Evolutionary conservation across 1,284 basidiomycete genomes (phyloP), one percentile per base, ranked within the genome.

Genomic region (Austroboletus niveus): DNA sequence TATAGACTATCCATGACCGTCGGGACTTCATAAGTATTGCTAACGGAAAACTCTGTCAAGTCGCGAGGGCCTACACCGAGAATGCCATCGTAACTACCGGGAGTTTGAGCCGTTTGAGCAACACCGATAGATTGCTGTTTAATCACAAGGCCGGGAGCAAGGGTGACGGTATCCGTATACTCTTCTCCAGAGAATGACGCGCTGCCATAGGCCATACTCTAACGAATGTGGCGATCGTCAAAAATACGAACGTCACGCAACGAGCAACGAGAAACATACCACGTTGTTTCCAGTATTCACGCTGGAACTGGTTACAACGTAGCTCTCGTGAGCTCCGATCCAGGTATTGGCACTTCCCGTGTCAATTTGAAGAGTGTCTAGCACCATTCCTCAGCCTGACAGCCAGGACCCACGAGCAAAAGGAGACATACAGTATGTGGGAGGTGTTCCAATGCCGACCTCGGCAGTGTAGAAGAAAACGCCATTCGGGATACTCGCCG

Each of bases 11-110:
- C 71, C n/a, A 66, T 72, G 34, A 79, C 69, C 10, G 75, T 78
- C n/a, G 72, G 70, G 40, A 75, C 67, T 55, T 58, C 54, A 1
- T 29, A 14, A 9, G 50, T 22, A 36, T 57, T 49, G 29, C 41
- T 49, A 27, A 63, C 65, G 10, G 72, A 72, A 54, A 72, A 72
- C 17, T 59, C 4, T 8, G 81, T 81, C 51, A 84, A 69, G 60
- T 75, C 75, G 11, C 72, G 69, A 9, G 83, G 82, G n/a, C 79
- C 80, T 38, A 81, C 72, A 59, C 82, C 81, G 27, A 82, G 70
- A 57, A 84, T 81, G 15, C 82, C 80, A 51, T 82, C 81, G 36
- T 79, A 66, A 34, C 60, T 73, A 24, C 56, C 42, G 58, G 80
- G 76, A 22, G 78, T 77, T n/a, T 60, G 48, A 1, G 75, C 65